A percentile compares a stretch with the other conserved stretches of the same genome.
phyloP scores from a whole-genome alignment of 495 filamentous ascomycete genomes.

The Gamarada debralockiae region DNA sequence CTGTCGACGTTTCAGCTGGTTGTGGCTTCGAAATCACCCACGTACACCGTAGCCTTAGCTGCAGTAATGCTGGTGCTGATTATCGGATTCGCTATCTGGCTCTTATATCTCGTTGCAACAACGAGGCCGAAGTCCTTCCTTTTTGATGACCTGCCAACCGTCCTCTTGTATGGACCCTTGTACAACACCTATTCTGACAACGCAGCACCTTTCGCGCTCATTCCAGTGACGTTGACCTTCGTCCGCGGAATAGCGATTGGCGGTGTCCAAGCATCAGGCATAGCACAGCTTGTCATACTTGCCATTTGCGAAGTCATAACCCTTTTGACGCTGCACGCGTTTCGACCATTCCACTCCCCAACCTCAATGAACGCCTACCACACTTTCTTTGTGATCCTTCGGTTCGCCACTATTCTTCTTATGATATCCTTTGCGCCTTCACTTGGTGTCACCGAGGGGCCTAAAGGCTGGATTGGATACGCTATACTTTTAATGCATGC shows the following conservation, averaged over 20 bases:
- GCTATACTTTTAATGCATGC: constrained; percentile 84
- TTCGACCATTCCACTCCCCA: constrained; percentile 81
- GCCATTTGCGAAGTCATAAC: constrained; percentile 92
- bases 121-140: constrained; percentile 80
- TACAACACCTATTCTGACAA: constrained; percentile 98
- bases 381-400: constrained; percentile 72
- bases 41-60: constrained; percentile 66
- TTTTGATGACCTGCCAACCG: constrained; percentile 88
- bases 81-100: constrained; percentile 70
- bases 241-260: constrained; percentile 87
- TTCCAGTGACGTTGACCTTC: constrained; percentile 79
- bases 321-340: constrained; percentile 82
- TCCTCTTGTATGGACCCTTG: constrained; percentile 88
- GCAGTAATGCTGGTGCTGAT: constrained; percentile 68
- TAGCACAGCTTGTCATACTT: constrained; percentile 85
- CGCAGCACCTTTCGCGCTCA: constrained; percentile 74
- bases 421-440: constrained; percentile 86
- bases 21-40: constrained; percentile 61
- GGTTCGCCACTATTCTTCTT: constrained; percentile 75
- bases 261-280: constrained; percentile 86
- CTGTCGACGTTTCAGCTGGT: constrained; percentile 89
- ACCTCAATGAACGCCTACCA: constrained; percentile 99
- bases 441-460: constrained; percentile 66
- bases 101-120: constrained; percentile 71
- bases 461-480: constrained; percentile 94